Conservation (phyloP, 345 rosid genomes). For the Citrus inodora region DNA sequence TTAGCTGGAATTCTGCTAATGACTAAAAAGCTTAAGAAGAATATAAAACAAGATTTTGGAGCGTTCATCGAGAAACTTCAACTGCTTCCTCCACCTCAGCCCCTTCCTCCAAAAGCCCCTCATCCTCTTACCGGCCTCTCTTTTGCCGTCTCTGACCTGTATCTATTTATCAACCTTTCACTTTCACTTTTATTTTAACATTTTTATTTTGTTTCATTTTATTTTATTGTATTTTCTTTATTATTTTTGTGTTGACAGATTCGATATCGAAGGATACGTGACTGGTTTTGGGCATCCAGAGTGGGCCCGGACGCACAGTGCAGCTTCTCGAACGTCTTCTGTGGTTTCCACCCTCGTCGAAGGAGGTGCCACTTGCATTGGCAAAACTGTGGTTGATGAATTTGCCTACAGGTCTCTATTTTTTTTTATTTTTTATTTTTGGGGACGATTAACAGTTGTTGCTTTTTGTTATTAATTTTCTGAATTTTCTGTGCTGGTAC, state of each 20-base stretch:
- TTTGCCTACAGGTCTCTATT: slow-evolving; percentile 62
- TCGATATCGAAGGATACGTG: slow-evolving; percentile 78
- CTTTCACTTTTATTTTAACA: background rate
- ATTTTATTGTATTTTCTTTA: background rate
- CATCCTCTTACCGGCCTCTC: slow-evolving; percentile 87
- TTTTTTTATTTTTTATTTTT: no score
- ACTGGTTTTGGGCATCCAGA: slow-evolving; percentile 96
- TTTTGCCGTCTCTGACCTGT: slow-evolving; percentile 90
- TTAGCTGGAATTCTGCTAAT: slow-evolving; percentile 68
- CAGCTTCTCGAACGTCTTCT: slow-evolving; percentile 56
- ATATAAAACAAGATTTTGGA: slow-evolving; percentile 76
- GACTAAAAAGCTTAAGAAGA: slow-evolving; percentile 64
- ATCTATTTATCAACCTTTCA: slow-evolving; percentile 5
- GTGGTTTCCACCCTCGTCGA: slow-evolving; percentile 74
- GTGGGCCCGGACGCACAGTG: slow-evolving; percentile 74
- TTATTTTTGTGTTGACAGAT: slow-evolving; percentile 39
- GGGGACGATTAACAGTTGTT: no score
- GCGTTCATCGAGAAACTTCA: slow-evolving; percentile 77
- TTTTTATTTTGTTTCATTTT: background rate
- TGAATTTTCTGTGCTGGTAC: background rate
- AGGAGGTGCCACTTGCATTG: slow-evolving; percentile 95
- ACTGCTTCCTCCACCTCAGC: slow-evolving; percentile 93
- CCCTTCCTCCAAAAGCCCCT: slow-evolving; percentile 96
- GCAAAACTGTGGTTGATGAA: slow-evolving; percentile 88
- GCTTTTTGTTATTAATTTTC: background rate